phyloP scores from a whole-genome alignment of 208 protist genomes.

The Porcisia deanei region DNA sequence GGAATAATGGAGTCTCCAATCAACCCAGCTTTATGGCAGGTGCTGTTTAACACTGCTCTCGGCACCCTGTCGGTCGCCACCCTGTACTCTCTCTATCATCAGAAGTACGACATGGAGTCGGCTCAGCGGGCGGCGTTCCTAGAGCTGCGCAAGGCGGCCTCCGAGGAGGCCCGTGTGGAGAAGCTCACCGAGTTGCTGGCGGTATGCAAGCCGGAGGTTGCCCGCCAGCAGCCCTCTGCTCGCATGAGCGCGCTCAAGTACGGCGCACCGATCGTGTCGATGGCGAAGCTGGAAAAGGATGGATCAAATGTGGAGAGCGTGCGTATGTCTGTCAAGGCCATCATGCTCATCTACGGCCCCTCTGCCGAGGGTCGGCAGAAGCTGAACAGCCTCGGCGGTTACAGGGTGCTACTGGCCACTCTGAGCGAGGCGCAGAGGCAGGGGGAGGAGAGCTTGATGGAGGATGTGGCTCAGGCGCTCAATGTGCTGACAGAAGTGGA shows the following conservation, averaged over 20 bases:
- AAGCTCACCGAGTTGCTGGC: slow-evolving; percentile 52
- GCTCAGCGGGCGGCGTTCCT: slow-evolving; percentile 38
- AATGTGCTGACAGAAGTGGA: slow-evolving; percentile 66
- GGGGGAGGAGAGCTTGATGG: slow-evolving; percentile 71
- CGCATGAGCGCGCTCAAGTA: slow-evolving; percentile 56
- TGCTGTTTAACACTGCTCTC: slow-evolving; percentile 66
- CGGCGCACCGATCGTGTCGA: slow-evolving; percentile 47
- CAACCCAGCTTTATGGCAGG: slow-evolving; percentile 70
- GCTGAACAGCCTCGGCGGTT: slow-evolving; percentile 58
- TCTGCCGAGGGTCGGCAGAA: slow-evolving; percentile 54
- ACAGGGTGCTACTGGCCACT: slow-evolving; percentile 54
- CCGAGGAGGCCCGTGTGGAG: slow-evolving; percentile 34
- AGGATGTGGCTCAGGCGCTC: slow-evolving; percentile 67
- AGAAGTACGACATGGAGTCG: slow-evolving; percentile 64
- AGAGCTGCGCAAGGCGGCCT: slow-evolving; percentile 41
- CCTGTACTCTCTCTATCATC: slow-evolving; percentile 80
- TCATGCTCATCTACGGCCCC: slow-evolving; percentile 60
- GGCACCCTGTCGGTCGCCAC: slow-evolving; percentile 48
- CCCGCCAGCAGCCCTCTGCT: slow-evolving; percentile 47
- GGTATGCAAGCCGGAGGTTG: slow-evolving; percentile 60
- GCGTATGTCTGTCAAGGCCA: slow-evolving; percentile 43
- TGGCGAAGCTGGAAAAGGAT: slow-evolving; percentile 65
- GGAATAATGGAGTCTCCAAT: slow-evolving; percentile 84
- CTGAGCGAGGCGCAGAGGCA: slow-evolving; percentile 83
- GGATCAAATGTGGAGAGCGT: slow-evolving; percentile 64